phyloP scores from a whole-genome alignment of 1,284 basidiomycete species.

The Tilletiopsis washingtonensis region DNA sequence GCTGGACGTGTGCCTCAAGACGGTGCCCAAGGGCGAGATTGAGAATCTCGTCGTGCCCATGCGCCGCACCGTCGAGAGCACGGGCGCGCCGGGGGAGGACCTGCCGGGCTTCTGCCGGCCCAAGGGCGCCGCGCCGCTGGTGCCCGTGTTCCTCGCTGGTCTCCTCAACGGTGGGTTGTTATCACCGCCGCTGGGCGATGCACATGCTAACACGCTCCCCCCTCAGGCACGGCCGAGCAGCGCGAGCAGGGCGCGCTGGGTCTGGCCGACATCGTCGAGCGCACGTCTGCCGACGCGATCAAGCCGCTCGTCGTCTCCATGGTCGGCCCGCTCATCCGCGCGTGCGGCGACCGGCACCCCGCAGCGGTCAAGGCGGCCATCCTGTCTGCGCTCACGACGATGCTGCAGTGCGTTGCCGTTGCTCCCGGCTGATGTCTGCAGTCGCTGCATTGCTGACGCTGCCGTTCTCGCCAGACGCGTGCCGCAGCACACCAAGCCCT shows the following conservation, averaged over 20 bases:
- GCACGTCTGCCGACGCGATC: conserved; percentile 79
- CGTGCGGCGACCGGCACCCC: conserved; percentile 45
- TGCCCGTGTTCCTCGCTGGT: conserved; percentile 83
- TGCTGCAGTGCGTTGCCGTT: no score
- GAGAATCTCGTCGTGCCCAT: conserved; percentile 62
- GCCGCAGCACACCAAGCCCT: conserved; percentile 84
- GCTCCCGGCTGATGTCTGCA: no score
- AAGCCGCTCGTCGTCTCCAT: conserved; percentile 85
- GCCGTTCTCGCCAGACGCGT: no score
- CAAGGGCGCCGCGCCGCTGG: conserved; percentile 79
- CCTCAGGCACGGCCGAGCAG: conserved; percentile 54
- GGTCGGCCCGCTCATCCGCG: conserved; percentile 79
- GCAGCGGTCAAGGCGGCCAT: conserved; percentile 45
- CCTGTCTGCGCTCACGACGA: conserved; percentile 35
- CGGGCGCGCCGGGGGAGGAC: conserved; percentile 66
- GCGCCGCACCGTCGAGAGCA: conserved; percentile 76
- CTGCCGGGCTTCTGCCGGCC: conserved; percentile 83
- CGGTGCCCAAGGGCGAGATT: conserved; percentile 82
- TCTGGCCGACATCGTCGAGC: conserved; percentile 85
- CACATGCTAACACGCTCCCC: no score
- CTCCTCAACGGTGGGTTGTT: conserved; percentile 52
- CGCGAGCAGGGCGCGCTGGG: conserved; percentile 85
- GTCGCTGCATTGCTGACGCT: no score
- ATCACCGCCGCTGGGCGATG: no score
- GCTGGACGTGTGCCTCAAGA: conserved; percentile 81